Base-by-base conservation (phyloP, 73 alveolate species). In the Tetrahymena borealis region DNA sequence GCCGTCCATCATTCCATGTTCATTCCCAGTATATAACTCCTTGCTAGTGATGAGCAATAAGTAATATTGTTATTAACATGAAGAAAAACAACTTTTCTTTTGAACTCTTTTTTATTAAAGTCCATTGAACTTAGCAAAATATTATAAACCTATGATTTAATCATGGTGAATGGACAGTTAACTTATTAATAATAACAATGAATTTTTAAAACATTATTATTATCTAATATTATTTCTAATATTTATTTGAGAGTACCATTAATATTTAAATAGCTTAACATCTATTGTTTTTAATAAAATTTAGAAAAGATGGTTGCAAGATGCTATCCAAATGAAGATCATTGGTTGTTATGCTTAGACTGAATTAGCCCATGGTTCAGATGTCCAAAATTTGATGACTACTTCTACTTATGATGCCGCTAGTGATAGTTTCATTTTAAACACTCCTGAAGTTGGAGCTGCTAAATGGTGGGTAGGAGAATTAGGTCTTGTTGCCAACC, bases 331-430 rank as follows among this genome's bases (percentile, higher is more conserved):
- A 33, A 79, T 91, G 90, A 91, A 94, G 91, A 97, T 96, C 16
- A 78, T 94, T 39, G 99, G 99, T 10, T 94, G 97, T 93, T 97
- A 96, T 93, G 96, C 97, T 3, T 43, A 96, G 60, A 96, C 99
- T 35, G 99, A 97, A 90, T 92, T 97, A 32, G 99, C 98, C 28
- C 99, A 97, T 94, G 99, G 99, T 16, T 97, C 99, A 39, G 96
- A 97, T 95, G 97, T 97, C 36, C 78, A 96, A 41, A 95, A 96
- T 24, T 43, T 97, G 1, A 96, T 92, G 90, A 97, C 99, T 32
- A 91, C 95, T 35, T 98, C 99, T 18, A 93, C 95, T 41, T 97
- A 90, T 91, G 98, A 96, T 90, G 78, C 92, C 77, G 91, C 91
- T 39, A 95, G 96, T 24, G 96, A 95, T 78, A 97, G 94, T 40